These are phyloP conservation scores for Trichoderma semiorbis DNA, from an alignment of 2,329 filamentous ascomycete species.

Conservation along the genomic window DNA sequence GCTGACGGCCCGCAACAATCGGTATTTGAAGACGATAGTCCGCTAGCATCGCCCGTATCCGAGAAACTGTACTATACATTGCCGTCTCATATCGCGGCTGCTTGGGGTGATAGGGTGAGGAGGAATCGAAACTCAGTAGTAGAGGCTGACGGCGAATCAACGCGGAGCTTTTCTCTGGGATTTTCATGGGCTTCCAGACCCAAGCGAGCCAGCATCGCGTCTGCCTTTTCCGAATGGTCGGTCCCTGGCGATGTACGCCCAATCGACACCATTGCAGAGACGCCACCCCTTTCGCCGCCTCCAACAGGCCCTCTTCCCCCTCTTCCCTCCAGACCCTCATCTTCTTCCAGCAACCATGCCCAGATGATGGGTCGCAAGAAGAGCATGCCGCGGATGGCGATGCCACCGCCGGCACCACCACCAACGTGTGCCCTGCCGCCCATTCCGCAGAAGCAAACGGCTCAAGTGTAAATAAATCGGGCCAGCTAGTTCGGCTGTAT, in stretches of 20 bases:
- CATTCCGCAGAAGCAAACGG: constrained; percentile 21
- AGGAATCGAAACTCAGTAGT: background rate
- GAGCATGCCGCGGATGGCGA: constrained; percentile 50
- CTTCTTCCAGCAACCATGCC: constrained; percentile 18
- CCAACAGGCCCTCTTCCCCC: constrained; percentile 32
- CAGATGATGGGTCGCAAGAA: constrained; percentile 35
- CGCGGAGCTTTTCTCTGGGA: constrained; percentile 15
- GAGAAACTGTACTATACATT: background rate
- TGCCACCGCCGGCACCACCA: constrained; percentile 49
- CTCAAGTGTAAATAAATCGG: constrained; percentile 20
- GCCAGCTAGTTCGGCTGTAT: background rate
- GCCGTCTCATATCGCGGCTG: background rate
- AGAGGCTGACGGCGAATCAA: background rate
- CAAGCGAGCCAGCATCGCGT: constrained; percentile 30
- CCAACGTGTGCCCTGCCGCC: constrained; percentile 55
- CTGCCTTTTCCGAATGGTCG: constrained; percentile 27
- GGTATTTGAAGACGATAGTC: background rate
- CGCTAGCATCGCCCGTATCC: background rate
- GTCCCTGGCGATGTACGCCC: constrained; percentile 23
- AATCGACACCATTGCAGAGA: constrained; percentile 17
- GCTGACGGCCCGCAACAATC: background rate
- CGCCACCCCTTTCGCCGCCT: constrained; percentile 29
- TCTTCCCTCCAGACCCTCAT: constrained; percentile 27
- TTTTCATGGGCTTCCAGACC: constrained; percentile 25
- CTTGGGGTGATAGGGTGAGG: background rate